Conservation (phyloP, 2,329 filamentous ascomycete species). For the Aureobasidium sp. region DNA sequence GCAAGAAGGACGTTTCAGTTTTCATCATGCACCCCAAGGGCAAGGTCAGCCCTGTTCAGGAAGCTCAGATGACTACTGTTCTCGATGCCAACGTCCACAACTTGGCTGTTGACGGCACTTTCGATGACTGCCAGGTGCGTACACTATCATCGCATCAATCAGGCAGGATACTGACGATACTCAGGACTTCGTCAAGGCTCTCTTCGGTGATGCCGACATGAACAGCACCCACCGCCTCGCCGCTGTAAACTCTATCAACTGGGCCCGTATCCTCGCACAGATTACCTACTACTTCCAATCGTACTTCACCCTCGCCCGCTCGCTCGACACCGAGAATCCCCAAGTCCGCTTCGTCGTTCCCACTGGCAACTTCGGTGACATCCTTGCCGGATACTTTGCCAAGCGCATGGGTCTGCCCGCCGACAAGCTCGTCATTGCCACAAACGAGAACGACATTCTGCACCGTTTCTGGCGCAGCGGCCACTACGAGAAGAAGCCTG, state of each 20-base stretch:
- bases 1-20: slow-evolving; percentile 94
- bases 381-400: slow-evolving; percentile 88
- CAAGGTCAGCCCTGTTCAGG: slow-evolving; percentile 83
- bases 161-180: neutral
- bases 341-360: slow-evolving; percentile 81
- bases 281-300: slow-evolving; percentile 96
- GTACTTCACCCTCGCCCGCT: slow-evolving; percentile 74
- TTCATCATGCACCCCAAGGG: slow-evolving; percentile 93
- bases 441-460: slow-evolving; percentile 96
- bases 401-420: slow-evolving; percentile 80
- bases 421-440: slow-evolving; percentile 84
- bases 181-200: slow-evolving; percentile 66
- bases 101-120: slow-evolving; percentile 78
- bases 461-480: slow-evolving; percentile 91
- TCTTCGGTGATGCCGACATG: slow-evolving; percentile 78
- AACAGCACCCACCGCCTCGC: slow-evolving; percentile 78
- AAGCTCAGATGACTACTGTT: slow-evolving; percentile 95
- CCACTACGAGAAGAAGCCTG: slow-evolving; percentile 76
- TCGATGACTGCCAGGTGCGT: slow-evolving; percentile 85
- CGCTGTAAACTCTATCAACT: slow-evolving; percentile 96
- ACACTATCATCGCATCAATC: neutral
- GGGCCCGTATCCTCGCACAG: slow-evolving; percentile 87
- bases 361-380: slow-evolving; percentile 94
- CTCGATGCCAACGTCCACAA: slow-evolving; percentile 89
- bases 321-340: slow-evolving; percentile 38